Evolutionary conservation across 129 eudicot genomes (phyloP).

Genomic region (Heracleum sosnowskyi): DNA sequence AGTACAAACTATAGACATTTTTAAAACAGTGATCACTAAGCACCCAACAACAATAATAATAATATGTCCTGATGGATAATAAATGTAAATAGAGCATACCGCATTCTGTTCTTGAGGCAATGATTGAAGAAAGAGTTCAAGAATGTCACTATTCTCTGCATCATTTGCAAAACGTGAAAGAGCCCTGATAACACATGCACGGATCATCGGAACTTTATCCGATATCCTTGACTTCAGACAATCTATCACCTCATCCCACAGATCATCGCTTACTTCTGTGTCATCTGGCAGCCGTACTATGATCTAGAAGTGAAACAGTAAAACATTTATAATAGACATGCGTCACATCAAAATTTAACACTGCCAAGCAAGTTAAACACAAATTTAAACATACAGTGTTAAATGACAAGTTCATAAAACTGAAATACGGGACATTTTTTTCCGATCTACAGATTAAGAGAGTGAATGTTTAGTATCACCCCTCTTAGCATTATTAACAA

Average conservation of each 20-base stretch:
- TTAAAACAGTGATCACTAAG: too few relatives aligned
- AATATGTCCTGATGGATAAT: background rate
- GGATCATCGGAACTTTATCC: conserved; percentile 67
- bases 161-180: conserved; percentile 84
- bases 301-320: conserved; percentile 40
- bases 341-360: conserved; percentile 1
- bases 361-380: background rate
- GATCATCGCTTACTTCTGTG: conserved; percentile 74
- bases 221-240: conserved; percentile 62
- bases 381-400: background rate
- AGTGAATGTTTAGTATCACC: too few relatives aligned
- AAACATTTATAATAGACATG: conserved; percentile 8
- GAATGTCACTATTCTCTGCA: conserved; percentile 86
- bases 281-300: conserved; percentile 93
- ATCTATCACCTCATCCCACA: conserved; percentile 95
- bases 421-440: too few relatives aligned
- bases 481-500: background rate
- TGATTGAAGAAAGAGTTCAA: conserved; percentile 60
- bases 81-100: conserved; percentile 29
- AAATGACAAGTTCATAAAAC: background rate
- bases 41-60: background rate
- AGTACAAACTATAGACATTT: background rate
- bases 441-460: too few relatives aligned
- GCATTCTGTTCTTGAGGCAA: conserved; percentile 69
- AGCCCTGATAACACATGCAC: conserved; percentile 80